Percentiles rank a stretch among this genome's conserved stretches.
These are phyloP conservation scores for Blastomyces parvus DNA, from an alignment of 2,329 filamentous ascomycete species.

Conservation along the genomic window DNA sequence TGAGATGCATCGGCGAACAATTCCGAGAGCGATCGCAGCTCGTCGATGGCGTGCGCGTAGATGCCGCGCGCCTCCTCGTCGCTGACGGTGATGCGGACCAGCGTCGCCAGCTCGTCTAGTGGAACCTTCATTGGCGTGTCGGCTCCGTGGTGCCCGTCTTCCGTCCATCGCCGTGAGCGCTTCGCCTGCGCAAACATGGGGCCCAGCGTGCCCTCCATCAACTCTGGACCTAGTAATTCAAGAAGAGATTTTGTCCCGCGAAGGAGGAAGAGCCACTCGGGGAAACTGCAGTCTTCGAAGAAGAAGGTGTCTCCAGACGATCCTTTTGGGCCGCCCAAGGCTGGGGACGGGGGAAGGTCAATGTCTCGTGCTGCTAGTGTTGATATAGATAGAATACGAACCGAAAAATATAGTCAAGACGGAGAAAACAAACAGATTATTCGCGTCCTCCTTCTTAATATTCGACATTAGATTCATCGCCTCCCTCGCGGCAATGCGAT, in stretches of 20 bases:
- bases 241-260: not conserved
- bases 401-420: not conserved
- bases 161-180: not conserved
- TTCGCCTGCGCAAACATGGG: not conserved
- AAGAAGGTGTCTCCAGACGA: not conserved
- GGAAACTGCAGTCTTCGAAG: not conserved
- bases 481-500: not conserved
- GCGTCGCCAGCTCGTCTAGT: not conserved
- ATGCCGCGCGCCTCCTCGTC: not conserved
- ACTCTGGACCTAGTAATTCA: not conserved
- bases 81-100: not conserved
- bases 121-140: not conserved
- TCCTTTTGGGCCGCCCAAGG: not conserved
- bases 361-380: too few relatives aligned
- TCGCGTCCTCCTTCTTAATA: not conserved
- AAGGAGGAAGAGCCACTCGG: not conserved
- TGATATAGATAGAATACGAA: not conserved
- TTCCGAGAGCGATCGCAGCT: not conserved
- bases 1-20: not conserved
- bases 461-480: not conserved
- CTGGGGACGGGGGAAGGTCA: not conserved
- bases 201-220: not conserved
- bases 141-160: not conserved
- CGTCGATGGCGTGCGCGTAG: not conserved
- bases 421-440: not conserved